Evolutionary conservation across 2,329 filamentous ascomycete species (phyloP), one percentile per base, ranked within the genome.

Genomic region (Alternaria tenuissima): DNA sequence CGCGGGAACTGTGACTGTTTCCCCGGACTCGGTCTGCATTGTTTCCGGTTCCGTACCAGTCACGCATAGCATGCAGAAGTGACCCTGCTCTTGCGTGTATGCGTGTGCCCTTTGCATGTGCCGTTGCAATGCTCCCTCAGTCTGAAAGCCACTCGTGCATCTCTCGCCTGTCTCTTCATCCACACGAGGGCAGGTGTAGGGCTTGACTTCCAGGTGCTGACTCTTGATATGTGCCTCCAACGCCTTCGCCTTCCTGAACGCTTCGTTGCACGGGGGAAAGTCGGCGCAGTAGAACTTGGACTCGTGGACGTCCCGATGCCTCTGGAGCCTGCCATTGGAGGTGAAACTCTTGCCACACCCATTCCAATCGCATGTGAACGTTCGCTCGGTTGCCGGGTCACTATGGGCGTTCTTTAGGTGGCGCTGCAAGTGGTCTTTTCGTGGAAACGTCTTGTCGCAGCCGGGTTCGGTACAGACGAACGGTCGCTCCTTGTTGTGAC

Each of bases 221-320:
- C 87, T 87, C 55, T 89, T 87, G 64, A 97, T 87, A 75, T 98
- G 94, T 52, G 91, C 89, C 75, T 94, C 88, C 16, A 97, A 84
- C 0, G 93, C 96, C 66, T 93, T 89, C 75, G 93, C 90, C 79
- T 97, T 97, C 62, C 94, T 87, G 77, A 97, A 98, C 20, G 87
- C 88, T 79, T 92, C 87, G 18, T 86, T 85, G 79, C 93, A 97
- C 1, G 86, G 87, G 2, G 86, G 84, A 67, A 87, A 89, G 34
- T 87, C 89, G 22, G 85, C 88, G 73, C 93, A 97, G 54, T 90
- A 86, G 74, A 95, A 90, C 67, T 89, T 87, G 54, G 90, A 90
- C 71, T 91, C 86, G 76, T 97, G 94, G 2, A 91, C 88, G n/a
- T 88, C 86, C 51, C 89, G 83, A 75, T 97, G 94, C 38, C 92